These are phyloP conservation scores for Coemansia sp. DNA, from an alignment of 192 early-diverging fungal species.

Conservation along the genomic window DNA sequence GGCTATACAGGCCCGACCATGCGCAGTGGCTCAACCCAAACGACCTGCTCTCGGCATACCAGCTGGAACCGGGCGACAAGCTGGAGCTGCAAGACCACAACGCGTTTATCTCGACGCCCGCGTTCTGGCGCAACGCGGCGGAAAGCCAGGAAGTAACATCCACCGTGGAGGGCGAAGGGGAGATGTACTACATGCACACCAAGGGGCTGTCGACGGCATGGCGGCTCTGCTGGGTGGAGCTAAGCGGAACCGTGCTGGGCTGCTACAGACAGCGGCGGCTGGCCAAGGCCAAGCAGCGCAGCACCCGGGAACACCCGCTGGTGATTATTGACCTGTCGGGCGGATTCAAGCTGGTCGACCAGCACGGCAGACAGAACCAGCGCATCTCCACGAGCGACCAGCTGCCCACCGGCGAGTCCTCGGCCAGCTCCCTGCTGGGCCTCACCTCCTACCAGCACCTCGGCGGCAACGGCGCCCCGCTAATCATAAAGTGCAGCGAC, in stretches of 20 bases:
- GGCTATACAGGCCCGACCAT: slow-evolving; percentile 42
- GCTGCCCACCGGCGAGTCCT: slow-evolving; percentile 2
- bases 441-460: slow-evolving; percentile 17
- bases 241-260: slow-evolving; percentile 20
- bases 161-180: slow-evolving; percentile 31
- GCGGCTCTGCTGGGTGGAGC: slow-evolving; percentile 44
- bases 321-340: slow-evolving; percentile 14
- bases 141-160: background rate
- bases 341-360: slow-evolving; percentile 38
- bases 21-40: slow-evolving; percentile 42
- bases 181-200: slow-evolving; percentile 34
- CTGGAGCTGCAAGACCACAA: slow-evolving; percentile 44
- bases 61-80: slow-evolving; percentile 21
- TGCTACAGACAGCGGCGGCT: slow-evolving; percentile 12
- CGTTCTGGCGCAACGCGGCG: background rate
- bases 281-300: background rate
- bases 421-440: slow-evolving; percentile 3
- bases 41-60: slow-evolving; percentile 23
- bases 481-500: slow-evolving; percentile 25
- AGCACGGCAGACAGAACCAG: slow-evolving; percentile 7
- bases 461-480: slow-evolving; percentile 29
- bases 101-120: slow-evolving; percentile 22
- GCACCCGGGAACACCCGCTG: slow-evolving; percentile 1
- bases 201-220: slow-evolving; percentile 36
- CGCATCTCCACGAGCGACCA: slow-evolving; percentile 15